Evolutionary conservation across 2,329 filamentous ascomycete genomes (phyloP), one percentile per base, ranked within the genome.

Genomic region (Cercospora sesami): DNA sequence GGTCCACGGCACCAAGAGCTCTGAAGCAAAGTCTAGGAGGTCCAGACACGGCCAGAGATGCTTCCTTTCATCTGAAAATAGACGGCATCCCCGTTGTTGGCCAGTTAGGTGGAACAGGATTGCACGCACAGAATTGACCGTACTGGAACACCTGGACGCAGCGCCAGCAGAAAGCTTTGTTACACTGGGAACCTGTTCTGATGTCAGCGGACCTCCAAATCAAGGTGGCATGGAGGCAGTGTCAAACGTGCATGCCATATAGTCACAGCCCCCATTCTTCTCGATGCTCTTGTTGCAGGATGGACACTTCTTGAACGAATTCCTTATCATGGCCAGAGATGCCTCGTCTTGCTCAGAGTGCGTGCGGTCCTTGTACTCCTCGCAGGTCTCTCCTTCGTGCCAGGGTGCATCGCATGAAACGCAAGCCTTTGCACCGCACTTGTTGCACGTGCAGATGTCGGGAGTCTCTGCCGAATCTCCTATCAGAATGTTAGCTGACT

Each of bases 301-400:
- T 2, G 78, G 78, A 64, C 78, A 79, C 30, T 68, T 66, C 66
- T 74, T 77, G 4, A 73, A 71, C 2, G 68, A 60, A 42, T 68
- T 68, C 39, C 60, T 61, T 39, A 78, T 72, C 31, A 65, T 18
- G 28, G 21, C 9, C 31, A 55, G 30, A 31, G 57, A 60, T 18
- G 79, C 79, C 28, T 79, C 78, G 3, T 74, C 69, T n/a, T 70
- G 45, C 16, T 68, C 64, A 45, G 70, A 68, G 36, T 74, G 74
- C 61, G 69, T 70, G 3, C 74, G 70, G 4, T 31, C 26, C 31
- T 73, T 72, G 65, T 81, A 83, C 70, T 79, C 73, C 9, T 64
- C 65, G 69, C 78, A 79, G 7, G 71, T 75, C 61, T 78, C 74
- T 39, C 73, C 73, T 9, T 73, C 69, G 63, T 79, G 77, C 71